Percentiles rank a stretch among this genome's conserved stretches.
Conservation (phyloP, 352 stramenopile genomes). For the Phytophthora fragariaefolia region DNA sequence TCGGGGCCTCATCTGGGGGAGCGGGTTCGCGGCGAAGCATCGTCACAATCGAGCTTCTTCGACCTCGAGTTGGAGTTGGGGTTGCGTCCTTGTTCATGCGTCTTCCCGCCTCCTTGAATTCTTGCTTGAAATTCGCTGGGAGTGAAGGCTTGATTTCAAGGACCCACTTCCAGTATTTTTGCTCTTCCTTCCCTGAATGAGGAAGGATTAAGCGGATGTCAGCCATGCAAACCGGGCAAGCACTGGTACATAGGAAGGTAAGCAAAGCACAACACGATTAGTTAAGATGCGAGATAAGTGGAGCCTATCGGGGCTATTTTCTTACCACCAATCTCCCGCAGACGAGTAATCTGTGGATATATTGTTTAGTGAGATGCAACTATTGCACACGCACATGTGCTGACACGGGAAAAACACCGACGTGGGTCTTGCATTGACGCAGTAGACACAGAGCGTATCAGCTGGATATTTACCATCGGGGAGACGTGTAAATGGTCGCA, state of each 20-base stretch:
- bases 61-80: not conserved
- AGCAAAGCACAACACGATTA: slow-evolving; percentile 3
- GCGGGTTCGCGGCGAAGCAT: slow-evolving; percentile 18
- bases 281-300: not conserved
- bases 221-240: slow-evolving; percentile 67
- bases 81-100: slow-evolving; percentile 19
- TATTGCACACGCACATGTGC: slow-evolving; percentile 70
- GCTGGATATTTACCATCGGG: slow-evolving; percentile 49
- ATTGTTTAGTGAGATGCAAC: slow-evolving; percentile 51
- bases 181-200: slow-evolving; percentile 57
- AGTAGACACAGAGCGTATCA: slow-evolving; percentile 56
- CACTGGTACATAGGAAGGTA: slow-evolving; percentile 30
- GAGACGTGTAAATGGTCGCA: slow-evolving; percentile 59
- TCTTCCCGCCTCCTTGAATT: slow-evolving; percentile 23
- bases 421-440: slow-evolving; percentile 33
- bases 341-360: slow-evolving; percentile 42
- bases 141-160: slow-evolving; percentile 55
- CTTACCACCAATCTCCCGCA: slow-evolving; percentile 44
- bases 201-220: slow-evolving; percentile 71
- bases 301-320: not conserved
- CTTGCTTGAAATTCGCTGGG: slow-evolving; percentile 54
- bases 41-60: slow-evolving; percentile 20
- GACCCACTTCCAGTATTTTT: slow-evolving; percentile 73
- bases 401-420: slow-evolving; percentile 50
- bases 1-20: not conserved